Percentiles rank a stretch among this genome's conserved stretches.
Evolutionary conservation across 805 yeast genomes (phyloP).

Genomic region (Grigorovia transvaalensis): DNA sequence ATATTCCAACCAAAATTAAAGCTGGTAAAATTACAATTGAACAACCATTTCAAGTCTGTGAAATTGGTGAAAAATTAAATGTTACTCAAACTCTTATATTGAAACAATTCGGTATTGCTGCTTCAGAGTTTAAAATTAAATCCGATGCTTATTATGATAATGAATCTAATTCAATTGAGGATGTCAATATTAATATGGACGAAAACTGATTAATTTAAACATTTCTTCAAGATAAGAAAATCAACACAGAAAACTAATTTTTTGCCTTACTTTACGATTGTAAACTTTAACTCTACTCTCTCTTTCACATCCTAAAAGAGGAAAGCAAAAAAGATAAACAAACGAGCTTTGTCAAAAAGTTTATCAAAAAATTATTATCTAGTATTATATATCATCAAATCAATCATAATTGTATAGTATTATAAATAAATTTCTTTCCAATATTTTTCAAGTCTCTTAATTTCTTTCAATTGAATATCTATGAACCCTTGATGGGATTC

Average conservation of each 20-base stretch:
- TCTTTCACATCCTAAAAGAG: no score
- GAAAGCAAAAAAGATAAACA: no score
- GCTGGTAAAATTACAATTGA: conserved; percentile 76
- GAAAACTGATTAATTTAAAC: conserved; percentile 1
- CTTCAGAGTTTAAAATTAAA: conserved; percentile 78
- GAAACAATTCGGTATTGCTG: conserved; percentile 93
- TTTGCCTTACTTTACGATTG: no score
- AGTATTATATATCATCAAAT: background rate
- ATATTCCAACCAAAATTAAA: conserved; percentile 84
- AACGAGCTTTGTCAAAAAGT: no score
- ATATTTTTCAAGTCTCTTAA: conserved; percentile 14
- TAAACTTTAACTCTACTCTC: no score
- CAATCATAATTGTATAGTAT: background rate
- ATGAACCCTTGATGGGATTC: background rate
- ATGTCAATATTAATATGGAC: conserved; percentile 29
- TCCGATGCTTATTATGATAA: conserved; percentile 69
- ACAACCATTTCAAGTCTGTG: conserved; percentile 71
- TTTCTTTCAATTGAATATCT: background rate
- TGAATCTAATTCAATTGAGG: conserved; percentile 33
- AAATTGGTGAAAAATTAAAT: conserved; percentile 68
- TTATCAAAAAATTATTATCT: no score
- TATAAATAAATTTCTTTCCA: conserved; percentile 18
- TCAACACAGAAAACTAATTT: no score
- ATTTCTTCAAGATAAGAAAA: background rate
- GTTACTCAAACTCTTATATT: conserved; percentile 84